A percentile compares a stretch with the other conserved stretches of the same genome.
Conservation (phyloP, 129 eudicot genomes). For the Apium graveolens region DNA sequence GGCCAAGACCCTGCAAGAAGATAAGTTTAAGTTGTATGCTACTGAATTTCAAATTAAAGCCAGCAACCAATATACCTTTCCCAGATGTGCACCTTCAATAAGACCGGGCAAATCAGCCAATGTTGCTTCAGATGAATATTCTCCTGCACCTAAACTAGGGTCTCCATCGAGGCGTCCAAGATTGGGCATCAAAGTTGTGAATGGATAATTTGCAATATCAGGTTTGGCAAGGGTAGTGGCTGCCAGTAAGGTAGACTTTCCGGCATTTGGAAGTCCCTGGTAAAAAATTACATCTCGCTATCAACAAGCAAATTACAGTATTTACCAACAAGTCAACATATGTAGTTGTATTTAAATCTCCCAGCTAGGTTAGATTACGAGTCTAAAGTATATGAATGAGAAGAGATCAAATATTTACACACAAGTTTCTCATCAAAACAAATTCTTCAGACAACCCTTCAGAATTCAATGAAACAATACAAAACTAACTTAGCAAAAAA, state of each 20-base stretch:
- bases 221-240: slow-evolving; percentile 93
- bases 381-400: neutral
- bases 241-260: slow-evolving; percentile 81
- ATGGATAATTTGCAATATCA: slow-evolving; percentile 96
- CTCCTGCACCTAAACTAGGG: slow-evolving; percentile 81
- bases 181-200: slow-evolving; percentile 97
- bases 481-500: too few relatives aligned
- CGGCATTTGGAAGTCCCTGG: slow-evolving; percentile 98
- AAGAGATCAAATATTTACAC: neutral
- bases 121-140: slow-evolving; percentile 84
- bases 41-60: neutral
- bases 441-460: neutral
- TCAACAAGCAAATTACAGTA: neutral
- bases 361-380: neutral
- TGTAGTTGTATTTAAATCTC: neutral
- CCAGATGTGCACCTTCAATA: slow-evolving; percentile 95
- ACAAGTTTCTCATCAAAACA: neutral
- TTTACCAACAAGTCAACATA: neutral
- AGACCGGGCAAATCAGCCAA: slow-evolving; percentile 98
- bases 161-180: slow-evolving; percentile 98
- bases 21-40: slow-evolving; percentile 11
- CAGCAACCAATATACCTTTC: slow-evolving; percentile 51
- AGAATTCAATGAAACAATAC: neutral
- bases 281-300: slow-evolving; percentile 6
- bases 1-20: slow-evolving; percentile 79